Percentiles rank a stretch among this genome's conserved stretches.
These are phyloP conservation scores for Eucalyptus erythrocorys DNA, from an alignment of 345 rosid genomes.

Conservation along the genomic window DNA sequence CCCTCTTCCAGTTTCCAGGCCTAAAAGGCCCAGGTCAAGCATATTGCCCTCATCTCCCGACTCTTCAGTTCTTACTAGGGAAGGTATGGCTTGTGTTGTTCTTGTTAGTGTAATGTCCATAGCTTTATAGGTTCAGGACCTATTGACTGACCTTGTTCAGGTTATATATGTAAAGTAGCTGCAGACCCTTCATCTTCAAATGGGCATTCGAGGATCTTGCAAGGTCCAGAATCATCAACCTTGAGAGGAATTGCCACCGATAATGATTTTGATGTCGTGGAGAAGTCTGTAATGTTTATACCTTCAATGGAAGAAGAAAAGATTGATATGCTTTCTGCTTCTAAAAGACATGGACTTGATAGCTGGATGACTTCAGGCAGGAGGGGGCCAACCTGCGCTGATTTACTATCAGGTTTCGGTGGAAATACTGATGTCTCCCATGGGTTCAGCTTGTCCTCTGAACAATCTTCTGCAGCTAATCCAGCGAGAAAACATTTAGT, in stretches of 20 bases:
- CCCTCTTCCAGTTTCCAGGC: slow-evolving; percentile 47
- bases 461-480: slow-evolving; percentile 18
- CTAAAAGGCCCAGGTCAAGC: slow-evolving; percentile 52
- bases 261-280: slow-evolving; percentile 37
- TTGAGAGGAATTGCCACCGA: slow-evolving; percentile 46
- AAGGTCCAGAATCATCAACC: slow-evolving; percentile 72
- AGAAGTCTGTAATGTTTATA: slow-evolving; percentile 46
- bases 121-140: background rate
- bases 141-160: slow-evolving; percentile 7
- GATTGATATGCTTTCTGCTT: slow-evolving; percentile 29
- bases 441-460: slow-evolving; percentile 19
- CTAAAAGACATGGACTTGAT: slow-evolving; percentile 40
- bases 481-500: slow-evolving; percentile 10
- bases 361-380: slow-evolving; percentile 32
- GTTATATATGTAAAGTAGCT: slow-evolving; percentile 18
- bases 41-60: slow-evolving; percentile 40
- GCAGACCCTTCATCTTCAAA: slow-evolving; percentile 44
- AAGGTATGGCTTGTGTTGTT: slow-evolving; percentile 29
- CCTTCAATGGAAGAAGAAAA: slow-evolving; percentile 47
- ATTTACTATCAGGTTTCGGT: slow-evolving; percentile 58
- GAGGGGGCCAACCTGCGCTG: slow-evolving; percentile 44
- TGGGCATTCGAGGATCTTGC: slow-evolving; percentile 65
- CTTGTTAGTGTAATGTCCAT: background rate
- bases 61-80: slow-evolving; percentile 44
- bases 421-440: slow-evolving; percentile 20